Evolutionary conservation across 345 rosid genomes (phyloP), one percentile per base, ranked within the genome.

Genomic region (Cardamine chenopodiifolia): DNA sequence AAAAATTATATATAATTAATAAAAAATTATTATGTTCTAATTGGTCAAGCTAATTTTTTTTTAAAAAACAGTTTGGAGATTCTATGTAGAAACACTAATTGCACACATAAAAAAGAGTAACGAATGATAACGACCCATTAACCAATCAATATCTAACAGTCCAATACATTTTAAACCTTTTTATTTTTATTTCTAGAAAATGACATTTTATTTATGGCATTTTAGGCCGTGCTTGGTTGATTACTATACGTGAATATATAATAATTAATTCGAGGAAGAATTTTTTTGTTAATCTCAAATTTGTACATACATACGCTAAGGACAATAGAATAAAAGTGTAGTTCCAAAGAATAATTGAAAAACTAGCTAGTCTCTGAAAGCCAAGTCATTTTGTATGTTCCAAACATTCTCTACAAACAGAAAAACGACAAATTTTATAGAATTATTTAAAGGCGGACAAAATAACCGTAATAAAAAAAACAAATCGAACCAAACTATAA

Each of bases 361-460:
- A 62, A 66, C 63, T 42, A 62, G 70, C 63, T 42, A 62, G 70
- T 76, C 58, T 70, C 66, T 63, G 76, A 58, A 71, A 73, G 67
- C 67, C 53, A 45, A 66, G 65, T 72, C 66, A 64, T 78, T 44
- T 35, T 69, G 72, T 73, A 80, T 73, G 81, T 78, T 82, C 79
- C 83, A 80, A 69, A 80, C 81, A 78, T 80, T 80, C 85, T 76
- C 77, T 75, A 73, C 85, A 71, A 85, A 78, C 80, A 82, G 88
- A 68, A 73, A 73, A 11, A 47, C 69, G 81, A 85, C 86, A 82
- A 83, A 78, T 29, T 45, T 57, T 62, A n/a, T 59, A 62, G 58
- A 69, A 63, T 66, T 68, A 67, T n/a, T n/a, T n/a, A n/a, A n/a
- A n/a, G n/a, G n/a, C n/a, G n/a, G n/a, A n/a, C n/a, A n/a, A n/a